A percentile compares a stretch with the other conserved stretches of the same genome.
phyloP scores from a whole-genome alignment of 495 filamentous ascomycete species.

The Lasiosphaeria hispida region DNA sequence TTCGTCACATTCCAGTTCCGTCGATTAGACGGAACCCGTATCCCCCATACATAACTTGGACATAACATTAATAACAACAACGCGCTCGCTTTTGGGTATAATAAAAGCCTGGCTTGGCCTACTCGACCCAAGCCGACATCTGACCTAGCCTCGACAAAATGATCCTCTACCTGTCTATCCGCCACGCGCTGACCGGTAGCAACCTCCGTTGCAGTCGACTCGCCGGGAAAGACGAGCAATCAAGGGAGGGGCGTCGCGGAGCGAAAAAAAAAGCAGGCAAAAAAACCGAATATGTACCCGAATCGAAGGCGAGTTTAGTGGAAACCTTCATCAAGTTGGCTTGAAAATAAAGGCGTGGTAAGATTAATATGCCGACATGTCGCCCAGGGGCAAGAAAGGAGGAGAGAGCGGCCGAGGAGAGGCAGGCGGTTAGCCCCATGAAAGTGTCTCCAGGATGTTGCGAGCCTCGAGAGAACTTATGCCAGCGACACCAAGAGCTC shows the following conservation, averaged over 20 bases:
- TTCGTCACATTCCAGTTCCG: too few relatives aligned
- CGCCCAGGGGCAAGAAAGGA: constrained; percentile 8
- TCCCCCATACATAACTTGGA: too few relatives aligned
- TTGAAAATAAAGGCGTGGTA: neutral
- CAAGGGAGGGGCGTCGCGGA: neutral
- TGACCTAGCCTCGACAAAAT: too few relatives aligned
- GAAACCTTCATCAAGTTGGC: neutral
- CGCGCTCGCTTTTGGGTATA: too few relatives aligned
- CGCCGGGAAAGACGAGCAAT: too few relatives aligned
- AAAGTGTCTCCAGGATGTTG: constrained; percentile 58
- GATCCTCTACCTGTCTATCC: too few relatives aligned
- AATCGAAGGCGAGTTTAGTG: constrained; percentile 1
- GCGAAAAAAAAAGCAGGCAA: neutral
- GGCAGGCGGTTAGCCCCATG: constrained; percentile 40
- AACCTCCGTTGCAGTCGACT: too few relatives aligned
- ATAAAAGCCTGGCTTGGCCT: too few relatives aligned
- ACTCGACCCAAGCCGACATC: too few relatives aligned
- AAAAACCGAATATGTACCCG: constrained; percentile 10
- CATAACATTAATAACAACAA: too few relatives aligned
- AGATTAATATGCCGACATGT: constrained; percentile 4
- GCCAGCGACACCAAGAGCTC: constrained; percentile 62
- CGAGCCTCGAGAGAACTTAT: constrained; percentile 60
- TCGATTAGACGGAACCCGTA: too few relatives aligned
- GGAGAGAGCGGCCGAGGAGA: constrained; percentile 11
- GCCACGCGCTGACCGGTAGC: too few relatives aligned